Evolutionary conservation across 768 basidiomycete genomes (phyloP).

Genomic region (Tephrocybe sp.): DNA sequence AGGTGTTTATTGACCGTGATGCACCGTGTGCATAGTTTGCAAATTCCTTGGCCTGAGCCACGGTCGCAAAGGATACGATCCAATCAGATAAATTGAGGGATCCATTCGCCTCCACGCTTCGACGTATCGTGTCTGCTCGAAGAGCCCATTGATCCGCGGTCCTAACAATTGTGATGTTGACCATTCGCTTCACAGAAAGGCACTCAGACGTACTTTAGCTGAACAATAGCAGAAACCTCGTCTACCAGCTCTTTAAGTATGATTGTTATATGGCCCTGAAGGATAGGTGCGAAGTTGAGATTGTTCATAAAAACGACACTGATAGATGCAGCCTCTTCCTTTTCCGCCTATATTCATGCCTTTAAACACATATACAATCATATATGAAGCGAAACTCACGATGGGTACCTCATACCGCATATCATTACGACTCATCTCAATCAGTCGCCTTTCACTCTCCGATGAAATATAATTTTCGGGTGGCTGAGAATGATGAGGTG

Average conservation of each 20-base stretch:
- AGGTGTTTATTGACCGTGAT: background rate
- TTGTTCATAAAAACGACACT: background rate
- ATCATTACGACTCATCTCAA: background rate
- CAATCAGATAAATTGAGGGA: background rate
- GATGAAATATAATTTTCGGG: background rate
- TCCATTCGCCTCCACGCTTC: background rate
- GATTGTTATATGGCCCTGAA: background rate
- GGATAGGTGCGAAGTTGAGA: background rate
- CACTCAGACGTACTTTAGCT: background rate
- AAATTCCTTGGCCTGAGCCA: background rate
- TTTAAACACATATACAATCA: too few relatives aligned
- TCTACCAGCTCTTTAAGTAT: background rate
- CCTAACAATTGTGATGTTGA: background rate
- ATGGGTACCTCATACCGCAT: background rate
- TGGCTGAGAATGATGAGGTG: background rate
- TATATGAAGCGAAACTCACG: background rate
- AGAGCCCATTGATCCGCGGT: background rate
- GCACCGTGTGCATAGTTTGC: background rate
- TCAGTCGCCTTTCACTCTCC: background rate
- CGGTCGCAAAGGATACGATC: background rate
- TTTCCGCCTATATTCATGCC: background rate
- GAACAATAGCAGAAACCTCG: background rate
- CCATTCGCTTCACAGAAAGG: too few relatives aligned
- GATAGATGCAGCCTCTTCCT: background rate
- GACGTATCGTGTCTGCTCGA: background rate